phyloP scores from a whole-genome alignment of 139 green algal species.

The Micractinium sp. region DNA sequence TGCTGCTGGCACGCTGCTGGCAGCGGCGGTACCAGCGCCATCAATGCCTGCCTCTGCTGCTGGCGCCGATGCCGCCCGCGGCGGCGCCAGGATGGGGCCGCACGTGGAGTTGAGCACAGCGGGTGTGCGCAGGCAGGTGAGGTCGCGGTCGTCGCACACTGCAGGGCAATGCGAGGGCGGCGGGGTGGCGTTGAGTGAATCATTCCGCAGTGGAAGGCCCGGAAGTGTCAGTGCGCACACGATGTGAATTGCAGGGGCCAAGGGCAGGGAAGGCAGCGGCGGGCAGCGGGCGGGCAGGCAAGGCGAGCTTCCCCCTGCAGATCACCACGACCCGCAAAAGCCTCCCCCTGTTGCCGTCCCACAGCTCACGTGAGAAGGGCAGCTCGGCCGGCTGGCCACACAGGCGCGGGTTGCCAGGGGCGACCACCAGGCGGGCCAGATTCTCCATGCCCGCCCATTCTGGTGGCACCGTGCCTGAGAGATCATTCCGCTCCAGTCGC shows the following conservation, averaged over 20 bases:
- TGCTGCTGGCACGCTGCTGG: not conserved
- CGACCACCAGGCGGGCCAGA: conserved; percentile 29
- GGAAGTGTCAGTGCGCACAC: too few species aligned
- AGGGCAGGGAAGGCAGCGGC: too few species aligned
- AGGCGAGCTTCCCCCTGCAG: too few species aligned
- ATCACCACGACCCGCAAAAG: too few species aligned
- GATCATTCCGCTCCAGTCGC: conserved; percentile 23
- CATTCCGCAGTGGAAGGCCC: too few species aligned
- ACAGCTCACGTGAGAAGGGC: conserved; percentile 21
- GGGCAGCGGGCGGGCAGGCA: too few species aligned
- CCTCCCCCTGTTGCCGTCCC: too few species aligned
- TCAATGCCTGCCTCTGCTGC: not conserved
- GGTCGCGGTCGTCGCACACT: conserved; percentile 31
- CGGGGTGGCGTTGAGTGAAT: too few species aligned
- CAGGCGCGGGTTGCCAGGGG: conserved; percentile 38
- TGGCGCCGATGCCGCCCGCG: not conserved
- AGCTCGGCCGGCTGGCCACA: conserved; percentile 24
- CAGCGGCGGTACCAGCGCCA: not conserved
- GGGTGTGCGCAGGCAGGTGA: conserved; percentile 7
- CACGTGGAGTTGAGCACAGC: conserved; percentile 13
- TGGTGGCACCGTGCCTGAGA: conserved; percentile 16
- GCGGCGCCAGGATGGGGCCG: not conserved
- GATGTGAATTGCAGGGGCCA: too few species aligned
- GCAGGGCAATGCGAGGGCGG: not conserved
- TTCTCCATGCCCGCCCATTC: not conserved